Conservation (phyloP, 2,329 filamentous ascomycete genomes). For the Neurospora sp. region DNA sequence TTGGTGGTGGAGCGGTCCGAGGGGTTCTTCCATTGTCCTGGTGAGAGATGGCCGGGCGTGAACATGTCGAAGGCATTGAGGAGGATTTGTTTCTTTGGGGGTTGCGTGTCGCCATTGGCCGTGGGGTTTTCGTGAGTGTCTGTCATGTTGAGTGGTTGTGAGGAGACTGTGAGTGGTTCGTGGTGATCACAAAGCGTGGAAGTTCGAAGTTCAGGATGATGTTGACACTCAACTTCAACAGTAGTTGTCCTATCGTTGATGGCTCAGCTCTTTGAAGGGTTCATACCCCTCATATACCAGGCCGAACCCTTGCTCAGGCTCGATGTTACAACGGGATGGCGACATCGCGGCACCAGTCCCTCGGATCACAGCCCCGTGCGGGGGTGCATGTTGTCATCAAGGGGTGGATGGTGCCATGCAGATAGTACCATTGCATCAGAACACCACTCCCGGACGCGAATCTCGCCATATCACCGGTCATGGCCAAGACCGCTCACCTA, state of each 20-base stretch:
- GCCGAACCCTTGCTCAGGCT: neutral
- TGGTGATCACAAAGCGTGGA: neutral
- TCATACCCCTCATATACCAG: neutral
- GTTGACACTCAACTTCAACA: neutral
- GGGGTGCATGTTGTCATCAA: neutral
- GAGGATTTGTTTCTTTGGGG: slow-evolving; percentile 42
- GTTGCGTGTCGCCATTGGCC: neutral
- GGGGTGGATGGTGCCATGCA: neutral
- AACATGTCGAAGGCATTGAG: slow-evolving; percentile 59
- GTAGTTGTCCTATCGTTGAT: neutral
- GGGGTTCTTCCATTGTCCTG: slow-evolving; percentile 61
- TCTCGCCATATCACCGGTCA: neutral
- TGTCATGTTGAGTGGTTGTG: neutral
- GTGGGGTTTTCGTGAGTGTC: neutral
- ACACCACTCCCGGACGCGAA: neutral
- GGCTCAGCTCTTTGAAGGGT: neutral
- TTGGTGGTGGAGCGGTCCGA: slow-evolving; percentile 51
- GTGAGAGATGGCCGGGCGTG: slow-evolving; percentile 52
- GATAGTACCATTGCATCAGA: neutral
- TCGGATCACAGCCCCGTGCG: neutral
- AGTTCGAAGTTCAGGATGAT: neutral
- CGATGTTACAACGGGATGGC: neutral
- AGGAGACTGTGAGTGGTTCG: neutral
- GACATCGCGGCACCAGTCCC: neutral
- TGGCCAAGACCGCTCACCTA: neutral